A percentile compares a stretch with the other conserved stretches of the same genome.
Conservation (phyloP, 768 basidiomycete genomes). For the Lentinula raphanica region DNA sequence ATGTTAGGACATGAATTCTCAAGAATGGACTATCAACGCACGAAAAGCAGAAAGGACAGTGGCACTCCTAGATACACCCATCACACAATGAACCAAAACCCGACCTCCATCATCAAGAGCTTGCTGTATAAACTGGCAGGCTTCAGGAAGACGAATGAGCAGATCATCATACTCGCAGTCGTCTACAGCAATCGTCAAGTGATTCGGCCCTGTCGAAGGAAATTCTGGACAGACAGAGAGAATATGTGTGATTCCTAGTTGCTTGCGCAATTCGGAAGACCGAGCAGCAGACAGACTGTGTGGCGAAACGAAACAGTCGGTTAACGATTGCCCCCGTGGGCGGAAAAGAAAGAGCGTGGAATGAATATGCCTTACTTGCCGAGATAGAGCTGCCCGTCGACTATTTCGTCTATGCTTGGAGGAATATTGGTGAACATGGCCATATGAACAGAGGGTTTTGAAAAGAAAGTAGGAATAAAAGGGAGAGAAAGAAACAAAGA, state of each 20-base stretch:
- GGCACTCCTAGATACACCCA: slow-evolving; percentile 68
- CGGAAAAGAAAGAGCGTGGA: not conserved
- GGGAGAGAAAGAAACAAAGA: not conserved
- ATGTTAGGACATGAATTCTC: slow-evolving; percentile 3
- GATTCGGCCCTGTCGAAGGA: slow-evolving; percentile 36
- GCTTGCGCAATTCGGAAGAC: slow-evolving; percentile 23
- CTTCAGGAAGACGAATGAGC: slow-evolving; percentile 56
- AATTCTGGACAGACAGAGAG: slow-evolving; percentile 56
- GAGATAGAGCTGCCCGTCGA: slow-evolving; percentile 34
- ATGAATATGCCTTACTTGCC: slow-evolving; percentile 32
- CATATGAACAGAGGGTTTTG: not conserved
- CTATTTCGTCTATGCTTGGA: slow-evolving; percentile 28
- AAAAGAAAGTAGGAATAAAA: not conserved
- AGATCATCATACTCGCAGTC: slow-evolving; percentile 49
- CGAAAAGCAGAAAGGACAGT: slow-evolving; percentile 54
- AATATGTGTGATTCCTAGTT: slow-evolving; percentile 45
- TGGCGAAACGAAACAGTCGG: too few relatives aligned
- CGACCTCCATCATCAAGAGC: slow-evolving; percentile 48
- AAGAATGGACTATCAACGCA: slow-evolving; percentile 24
- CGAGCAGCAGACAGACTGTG: slow-evolving; percentile 33
- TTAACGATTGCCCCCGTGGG: not conserved
- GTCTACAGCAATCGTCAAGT: slow-evolving; percentile 34
- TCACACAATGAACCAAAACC: slow-evolving; percentile 68
- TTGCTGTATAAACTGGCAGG: slow-evolving; percentile 58
- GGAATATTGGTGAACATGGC: not conserved